These are phyloP conservation scores for Phlebopus sp. DNA, from an alignment of 1,284 basidiomycete genomes.

Conservation along the genomic window DNA sequence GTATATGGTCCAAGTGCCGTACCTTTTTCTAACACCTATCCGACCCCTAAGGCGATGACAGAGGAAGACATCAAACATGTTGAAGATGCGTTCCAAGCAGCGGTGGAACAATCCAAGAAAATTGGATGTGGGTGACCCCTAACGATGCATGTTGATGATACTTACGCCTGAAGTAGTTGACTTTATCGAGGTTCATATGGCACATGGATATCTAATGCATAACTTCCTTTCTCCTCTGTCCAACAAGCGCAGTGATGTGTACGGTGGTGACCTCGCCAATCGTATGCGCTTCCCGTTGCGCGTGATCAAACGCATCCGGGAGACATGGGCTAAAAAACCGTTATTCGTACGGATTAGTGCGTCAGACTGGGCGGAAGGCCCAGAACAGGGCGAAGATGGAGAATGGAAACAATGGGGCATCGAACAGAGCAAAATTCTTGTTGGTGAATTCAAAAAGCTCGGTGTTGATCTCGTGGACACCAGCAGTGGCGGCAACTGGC, in stretches of 20 bases:
- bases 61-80: conserved; percentile 56
- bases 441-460: conserved; percentile 53
- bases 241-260: conserved; percentile 66
- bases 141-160: not conserved
- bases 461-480: conserved; percentile 75
- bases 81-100: conserved; percentile 64
- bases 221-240: conserved; percentile 69
- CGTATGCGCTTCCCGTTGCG: conserved; percentile 67
- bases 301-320: conserved; percentile 50
- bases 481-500: conserved; percentile 68
- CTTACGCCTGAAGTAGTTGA: conserved; percentile 47
- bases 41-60: conserved; percentile 52
- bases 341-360: conserved; percentile 76
- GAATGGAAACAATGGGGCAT: conserved; percentile 72
- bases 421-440: conserved; percentile 67
- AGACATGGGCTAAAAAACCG: conserved; percentile 61
- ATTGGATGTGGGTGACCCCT: conserved; percentile 54
- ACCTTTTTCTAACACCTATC: conserved; percentile 47
- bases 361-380: conserved; percentile 74
- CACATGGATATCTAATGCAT: conserved; percentile 68
- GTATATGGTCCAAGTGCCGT: conserved; percentile 51
- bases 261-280: conserved; percentile 76
- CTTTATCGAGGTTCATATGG: conserved; percentile 77
- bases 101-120: conserved; percentile 58
- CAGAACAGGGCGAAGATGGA: conserved; percentile 56